Conservation (phyloP, 495 filamentous ascomycete species). For the Aspergillus nanangensis region DNA sequence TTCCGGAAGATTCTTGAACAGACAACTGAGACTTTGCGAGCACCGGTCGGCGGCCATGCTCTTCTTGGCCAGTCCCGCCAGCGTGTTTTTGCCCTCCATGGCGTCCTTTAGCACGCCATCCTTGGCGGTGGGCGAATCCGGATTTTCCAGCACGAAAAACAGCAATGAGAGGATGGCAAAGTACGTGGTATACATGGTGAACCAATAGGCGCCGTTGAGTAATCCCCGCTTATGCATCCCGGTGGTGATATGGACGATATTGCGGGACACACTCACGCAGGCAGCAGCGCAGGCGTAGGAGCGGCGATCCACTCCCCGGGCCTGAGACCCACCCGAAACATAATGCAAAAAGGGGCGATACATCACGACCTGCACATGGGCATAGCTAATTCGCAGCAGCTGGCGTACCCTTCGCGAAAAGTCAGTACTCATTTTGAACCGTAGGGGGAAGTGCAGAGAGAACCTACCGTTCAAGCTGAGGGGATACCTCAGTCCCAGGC, state of each 20-base stretch:
- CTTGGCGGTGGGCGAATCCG: conserved; percentile 67
- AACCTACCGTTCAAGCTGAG: conserved; percentile 70
- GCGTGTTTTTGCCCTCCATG: conserved; percentile 73
- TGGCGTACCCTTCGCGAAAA: conserved; percentile 64
- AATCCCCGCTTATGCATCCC: conserved; percentile 83
- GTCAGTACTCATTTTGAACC: conserved; percentile 2
- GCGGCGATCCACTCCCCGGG: conserved; percentile 72
- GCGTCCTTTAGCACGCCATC: conserved; percentile 79
- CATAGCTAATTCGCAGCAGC: conserved; percentile 79
- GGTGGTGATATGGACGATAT: conserved; percentile 86
- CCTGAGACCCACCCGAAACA: conserved; percentile 65
- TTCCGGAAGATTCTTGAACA: conserved; percentile 80
- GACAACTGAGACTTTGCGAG: conserved; percentile 61
- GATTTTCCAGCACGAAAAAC: conserved; percentile 89
- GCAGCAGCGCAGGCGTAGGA: conserved; percentile 91
- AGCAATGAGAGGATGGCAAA: conserved; percentile 87
- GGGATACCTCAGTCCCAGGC: conserved; percentile 68
- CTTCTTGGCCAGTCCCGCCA: conserved; percentile 70
- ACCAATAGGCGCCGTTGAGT: conserved; percentile 92
- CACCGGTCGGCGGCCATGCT: conserved; percentile 88
- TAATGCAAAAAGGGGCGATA: conserved; percentile 96
- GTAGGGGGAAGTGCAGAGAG: not conserved
- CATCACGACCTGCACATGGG: conserved; percentile 90
- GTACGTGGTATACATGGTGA: conserved; percentile 92
- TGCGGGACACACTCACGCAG: conserved; percentile 85